phyloP scores from a whole-genome alignment of 306 rosid species.

The Castanea crenata region DNA sequence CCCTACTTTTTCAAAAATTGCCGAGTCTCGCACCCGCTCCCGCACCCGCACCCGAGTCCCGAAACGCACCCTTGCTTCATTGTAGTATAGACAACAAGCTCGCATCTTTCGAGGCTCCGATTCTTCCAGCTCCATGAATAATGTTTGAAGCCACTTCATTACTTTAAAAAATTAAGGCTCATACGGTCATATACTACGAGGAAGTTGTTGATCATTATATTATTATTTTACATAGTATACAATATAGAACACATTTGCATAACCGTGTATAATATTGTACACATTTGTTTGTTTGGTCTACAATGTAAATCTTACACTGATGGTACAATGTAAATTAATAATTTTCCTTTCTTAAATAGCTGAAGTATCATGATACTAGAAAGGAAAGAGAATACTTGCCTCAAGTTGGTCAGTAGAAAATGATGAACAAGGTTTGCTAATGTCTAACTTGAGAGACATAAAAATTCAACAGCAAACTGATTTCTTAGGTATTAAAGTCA shows the following conservation, averaged over 20 bases:
- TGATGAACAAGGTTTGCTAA: constrained; percentile 45
- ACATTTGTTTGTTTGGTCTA: no score
- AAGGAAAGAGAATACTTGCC: constrained; percentile 44
- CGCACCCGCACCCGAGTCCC: no score
- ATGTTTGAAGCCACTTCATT: not conserved
- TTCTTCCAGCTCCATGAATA: constrained; percentile 54
- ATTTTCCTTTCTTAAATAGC: constrained; percentile 14
- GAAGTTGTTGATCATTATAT: not conserved
- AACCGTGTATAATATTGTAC: no score
- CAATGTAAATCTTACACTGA: no score
- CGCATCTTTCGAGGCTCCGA: constrained; percentile 42
- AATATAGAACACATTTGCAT: no score
- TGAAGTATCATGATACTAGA: constrained; percentile 43
- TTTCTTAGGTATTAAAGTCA: not conserved
- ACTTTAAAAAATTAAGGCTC: not conserved
- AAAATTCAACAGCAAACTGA: not conserved
- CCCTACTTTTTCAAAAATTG: no score
- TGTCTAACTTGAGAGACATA: not conserved
- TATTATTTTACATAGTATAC: not conserved
- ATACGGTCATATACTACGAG: not conserved
- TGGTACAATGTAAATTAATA: no score
- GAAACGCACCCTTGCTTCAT: no score
- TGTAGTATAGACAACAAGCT: constrained; percentile 34
- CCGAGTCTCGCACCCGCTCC: no score
- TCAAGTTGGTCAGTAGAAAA: constrained; percentile 51